A percentile compares a stretch with the other conserved stretches of the same genome.
Evolutionary conservation across 1,139 yeast species (phyloP).

Genomic region (Kazachstania sp.): DNA sequence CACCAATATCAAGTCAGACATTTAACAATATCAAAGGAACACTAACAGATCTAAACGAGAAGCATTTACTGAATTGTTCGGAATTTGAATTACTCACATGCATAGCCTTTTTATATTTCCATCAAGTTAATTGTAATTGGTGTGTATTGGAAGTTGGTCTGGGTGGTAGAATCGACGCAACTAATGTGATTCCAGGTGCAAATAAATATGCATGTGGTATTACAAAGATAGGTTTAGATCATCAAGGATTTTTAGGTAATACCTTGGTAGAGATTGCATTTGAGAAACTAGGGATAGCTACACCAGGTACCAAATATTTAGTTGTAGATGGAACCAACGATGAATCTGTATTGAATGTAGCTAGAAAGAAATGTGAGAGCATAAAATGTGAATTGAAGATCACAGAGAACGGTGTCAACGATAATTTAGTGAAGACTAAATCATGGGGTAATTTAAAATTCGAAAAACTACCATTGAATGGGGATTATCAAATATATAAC

Average conservation of each 20-base stretch:
- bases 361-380: constrained; percentile 24
- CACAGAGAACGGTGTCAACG: constrained; percentile 17
- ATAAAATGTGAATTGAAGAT: constrained; percentile 26
- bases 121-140: constrained; percentile 47
- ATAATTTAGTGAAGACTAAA: constrained; percentile 14
- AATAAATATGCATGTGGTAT: constrained; percentile 58
- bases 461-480: constrained; percentile 43
- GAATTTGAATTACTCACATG: constrained; percentile 83
- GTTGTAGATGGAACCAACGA: constrained; percentile 68
- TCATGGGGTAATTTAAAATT: constrained; percentile 32
- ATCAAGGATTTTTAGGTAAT: constrained; percentile 63
- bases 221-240: constrained; percentile 80
- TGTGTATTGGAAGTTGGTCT: constrained; percentile 86
- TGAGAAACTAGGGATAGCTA: constrained; percentile 82
- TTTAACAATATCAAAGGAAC: constrained; percentile 40
- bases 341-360: constrained; percentile 39
- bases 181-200: constrained; percentile 49
- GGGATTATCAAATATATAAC: constrained; percentile 65
- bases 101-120: constrained; percentile 70
- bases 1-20: constrained; percentile 40
- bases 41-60: constrained; percentile 31
- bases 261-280: constrained; percentile 55
- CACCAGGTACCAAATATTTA: constrained; percentile 45
- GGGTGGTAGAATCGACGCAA: constrained; percentile 84
- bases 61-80: constrained; percentile 52